Evolutionary conservation across 495 filamentous ascomycete genomes (phyloP).

Genomic region (Symbiotaphrina buchneri): DNA sequence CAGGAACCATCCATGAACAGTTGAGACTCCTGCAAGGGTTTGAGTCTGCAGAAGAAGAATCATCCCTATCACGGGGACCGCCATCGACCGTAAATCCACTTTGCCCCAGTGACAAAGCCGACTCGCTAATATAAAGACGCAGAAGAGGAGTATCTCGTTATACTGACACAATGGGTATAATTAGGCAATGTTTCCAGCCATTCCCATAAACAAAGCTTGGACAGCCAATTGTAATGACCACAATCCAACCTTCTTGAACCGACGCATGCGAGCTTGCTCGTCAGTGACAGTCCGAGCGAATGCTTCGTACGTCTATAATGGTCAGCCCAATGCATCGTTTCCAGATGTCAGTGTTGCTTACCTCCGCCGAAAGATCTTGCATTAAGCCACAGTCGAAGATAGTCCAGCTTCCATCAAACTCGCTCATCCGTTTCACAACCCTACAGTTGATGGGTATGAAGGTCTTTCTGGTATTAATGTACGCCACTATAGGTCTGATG

Average conservation of each 20-base stretch:
- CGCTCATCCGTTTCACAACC: conserved; percentile 62
- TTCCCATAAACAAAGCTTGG: conserved; percentile 86
- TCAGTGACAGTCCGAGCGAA: conserved; percentile 80
- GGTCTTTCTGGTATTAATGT: conserved; percentile 81
- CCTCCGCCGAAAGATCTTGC: conserved; percentile 84
- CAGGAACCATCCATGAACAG: too few species aligned
- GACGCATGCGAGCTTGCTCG: conserved; percentile 56
- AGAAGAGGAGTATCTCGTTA: not conserved
- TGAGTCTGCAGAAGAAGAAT: too few species aligned
- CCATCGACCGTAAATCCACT: too few species aligned
- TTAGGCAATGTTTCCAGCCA: conserved; percentile 67
- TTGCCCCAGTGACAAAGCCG: not conserved
- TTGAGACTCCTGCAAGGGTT: too few species aligned
- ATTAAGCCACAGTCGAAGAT: conserved; percentile 84
- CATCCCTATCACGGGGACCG: too few species aligned
- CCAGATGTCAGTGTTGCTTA: conserved; percentile 12
- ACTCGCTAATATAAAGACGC: not conserved
- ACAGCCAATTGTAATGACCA: conserved; percentile 83
- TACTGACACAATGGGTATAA: not conserved
- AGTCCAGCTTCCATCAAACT: conserved; percentile 94
- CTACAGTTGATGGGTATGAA: conserved; percentile 92
- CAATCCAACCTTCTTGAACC: conserved; percentile 88
- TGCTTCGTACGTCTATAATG: conserved; percentile 54
- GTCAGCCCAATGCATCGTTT: not conserved
- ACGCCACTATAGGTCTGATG: conserved; percentile 91